phyloP scores from a whole-genome alignment of 2,329 filamentous ascomycete species.

The Emergomyces orientalis region DNA sequence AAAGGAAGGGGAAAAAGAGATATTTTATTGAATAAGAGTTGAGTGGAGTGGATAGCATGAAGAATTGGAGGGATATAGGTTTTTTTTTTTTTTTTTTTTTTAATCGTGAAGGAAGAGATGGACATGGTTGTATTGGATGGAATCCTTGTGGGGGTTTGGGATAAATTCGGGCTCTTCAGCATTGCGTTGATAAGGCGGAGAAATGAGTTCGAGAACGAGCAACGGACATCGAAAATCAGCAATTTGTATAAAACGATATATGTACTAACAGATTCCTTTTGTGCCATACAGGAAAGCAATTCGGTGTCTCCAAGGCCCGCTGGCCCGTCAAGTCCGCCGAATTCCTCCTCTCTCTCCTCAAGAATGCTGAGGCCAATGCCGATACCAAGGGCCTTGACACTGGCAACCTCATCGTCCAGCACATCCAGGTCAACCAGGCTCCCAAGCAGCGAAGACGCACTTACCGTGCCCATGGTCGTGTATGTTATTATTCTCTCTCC shows the following conservation, averaged over 20 bases:
- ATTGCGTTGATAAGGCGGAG: not conserved
- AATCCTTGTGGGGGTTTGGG: not conserved
- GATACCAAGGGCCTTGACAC: constrained; percentile 97
- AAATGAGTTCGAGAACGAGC: not conserved
- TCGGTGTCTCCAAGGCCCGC: constrained; percentile 94
- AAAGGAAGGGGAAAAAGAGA: not conserved
- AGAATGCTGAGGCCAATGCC: constrained; percentile 95
- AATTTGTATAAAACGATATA: not conserved
- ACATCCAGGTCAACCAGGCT: constrained; percentile 99
- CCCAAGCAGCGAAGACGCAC: constrained; percentile 98
- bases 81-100: not conserved
- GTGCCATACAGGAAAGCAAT: constrained; percentile 73
- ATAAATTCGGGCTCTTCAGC: not conserved
- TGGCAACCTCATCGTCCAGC: constrained; percentile 95
- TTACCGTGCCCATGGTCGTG: constrained; percentile 99
- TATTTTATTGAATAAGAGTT: constrained; percentile 1
- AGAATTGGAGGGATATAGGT: not conserved
- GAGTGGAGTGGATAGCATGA: not conserved
- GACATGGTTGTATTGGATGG: not conserved
- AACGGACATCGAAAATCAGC: not conserved
- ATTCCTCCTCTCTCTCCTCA: constrained; percentile 93
- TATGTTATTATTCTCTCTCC: constrained; percentile 48
- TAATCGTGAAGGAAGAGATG: constrained; percentile 1
- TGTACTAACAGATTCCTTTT: constrained; percentile 17
- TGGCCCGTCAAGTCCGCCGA: constrained; percentile 99